Evolutionary conservation across 192 early-diverging fungal genomes (phyloP).

Genomic region (Rhizophagus sp.): DNA sequence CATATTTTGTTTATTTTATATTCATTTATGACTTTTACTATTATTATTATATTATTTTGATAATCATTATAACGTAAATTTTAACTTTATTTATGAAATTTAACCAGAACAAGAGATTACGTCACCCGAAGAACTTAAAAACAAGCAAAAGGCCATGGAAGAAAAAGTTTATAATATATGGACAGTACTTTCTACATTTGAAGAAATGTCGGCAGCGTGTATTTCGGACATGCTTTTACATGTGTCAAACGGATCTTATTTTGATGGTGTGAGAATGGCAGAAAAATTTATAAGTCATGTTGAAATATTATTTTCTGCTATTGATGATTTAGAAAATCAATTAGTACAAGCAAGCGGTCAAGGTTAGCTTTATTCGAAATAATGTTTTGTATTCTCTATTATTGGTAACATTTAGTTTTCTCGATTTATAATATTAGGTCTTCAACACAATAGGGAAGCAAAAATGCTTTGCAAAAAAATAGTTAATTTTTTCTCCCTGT

Average conservation of each 20-base stretch:
- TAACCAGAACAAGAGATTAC: slow-evolving; percentile 8
- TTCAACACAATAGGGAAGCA: slow-evolving; percentile 84
- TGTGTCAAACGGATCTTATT: slow-evolving; percentile 81
- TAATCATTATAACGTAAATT: neutral
- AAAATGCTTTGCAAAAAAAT: slow-evolving; percentile 96
- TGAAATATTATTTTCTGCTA: slow-evolving; percentile 85
- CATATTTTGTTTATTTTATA: too few species aligned
- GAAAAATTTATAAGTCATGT: slow-evolving; percentile 90
- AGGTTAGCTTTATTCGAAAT: slow-evolving; percentile 34
- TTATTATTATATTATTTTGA: too few species aligned
- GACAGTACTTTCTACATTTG: slow-evolving; percentile 90
- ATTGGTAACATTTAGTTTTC: neutral
- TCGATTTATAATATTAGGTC: slow-evolving; percentile 37
- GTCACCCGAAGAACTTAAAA: slow-evolving; percentile 48
- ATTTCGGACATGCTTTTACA: slow-evolving; percentile 94
- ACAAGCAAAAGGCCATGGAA: slow-evolving; percentile 70
- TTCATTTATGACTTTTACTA: too few species aligned
- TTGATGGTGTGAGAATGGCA: slow-evolving; percentile 81
- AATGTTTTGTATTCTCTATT: neutral
- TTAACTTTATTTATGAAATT: neutral
- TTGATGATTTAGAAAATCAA: slow-evolving; percentile 83
- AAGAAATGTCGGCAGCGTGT: slow-evolving; percentile 94
- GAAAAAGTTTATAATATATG: slow-evolving; percentile 90
- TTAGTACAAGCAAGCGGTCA: slow-evolving; percentile 67
- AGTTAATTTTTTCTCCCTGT: slow-evolving; percentile 90